Evolutionary conservation across 208 protist species (phyloP), one percentile per base, ranked within the genome.

Genomic region (Acanthamoeba triangularis): DNA sequence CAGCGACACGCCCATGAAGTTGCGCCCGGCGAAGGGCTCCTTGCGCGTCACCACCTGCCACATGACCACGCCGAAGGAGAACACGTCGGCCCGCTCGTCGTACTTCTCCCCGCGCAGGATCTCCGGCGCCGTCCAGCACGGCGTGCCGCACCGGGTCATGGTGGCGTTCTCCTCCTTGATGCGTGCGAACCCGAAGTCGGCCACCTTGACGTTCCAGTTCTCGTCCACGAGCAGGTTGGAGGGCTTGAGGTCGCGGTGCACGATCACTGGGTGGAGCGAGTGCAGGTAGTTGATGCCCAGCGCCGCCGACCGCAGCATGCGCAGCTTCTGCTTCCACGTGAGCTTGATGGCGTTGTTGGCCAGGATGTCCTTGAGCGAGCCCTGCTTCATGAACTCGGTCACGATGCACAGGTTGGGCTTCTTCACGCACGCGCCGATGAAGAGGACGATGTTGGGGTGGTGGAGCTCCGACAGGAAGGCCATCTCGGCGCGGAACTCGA

Each of bases 131-230:
- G 90, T 94, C 90, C 90, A 94, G 35, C n/a, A 20, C 44, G 90
- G 90, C n/a, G 90, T 94, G 65, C 90, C 90, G 56, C 90, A 94
- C 1, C 90, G 61, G 3, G 90, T 94, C 90, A 94, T 94, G 10
- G 90, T 94, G 16, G 90, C 90, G 28, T 94, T 94, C 52, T 94
- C 90, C 30, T 94, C 90, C 69, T 84, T 76, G 56, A 94, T 94
- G 41, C 90, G 61, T 16, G 90, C 90, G 35, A 94, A 94, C 16
- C 90, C 90, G 52, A 94, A 94, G 56, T 94, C 90, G 25, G 90
- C 90, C 35, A 94, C 95, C 88, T 97, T 97, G 23, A 97, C 95
- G 41, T 92, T 72, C 90, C 93, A 96, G 76, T 97, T 97, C 65
- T 97, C 93, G 90, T 97, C 96, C 14, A 97, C 96, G 35, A 97